phyloP scores from a whole-genome alignment of 106 monocot genomes.

The Alisma plantagoaquatica region DNA sequence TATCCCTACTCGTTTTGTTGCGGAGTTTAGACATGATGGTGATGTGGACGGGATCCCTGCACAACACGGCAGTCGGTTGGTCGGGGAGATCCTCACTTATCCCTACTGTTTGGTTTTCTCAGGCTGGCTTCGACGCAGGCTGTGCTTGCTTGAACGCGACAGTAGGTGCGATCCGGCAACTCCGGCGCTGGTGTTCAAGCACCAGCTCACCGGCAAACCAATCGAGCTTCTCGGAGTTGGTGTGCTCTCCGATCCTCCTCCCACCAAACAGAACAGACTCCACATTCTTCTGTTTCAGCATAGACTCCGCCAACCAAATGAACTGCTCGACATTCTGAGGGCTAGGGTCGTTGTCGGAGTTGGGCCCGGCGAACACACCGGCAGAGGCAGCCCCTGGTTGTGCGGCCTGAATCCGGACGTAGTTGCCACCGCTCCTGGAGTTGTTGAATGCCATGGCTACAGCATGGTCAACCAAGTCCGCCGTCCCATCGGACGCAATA shows the following conservation, averaged over 20 bases:
- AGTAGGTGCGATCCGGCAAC: not conserved
- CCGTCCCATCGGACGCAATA: conserved; percentile 19
- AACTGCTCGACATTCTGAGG: not conserved
- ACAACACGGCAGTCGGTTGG: too few relatives aligned
- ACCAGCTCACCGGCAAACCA: not conserved
- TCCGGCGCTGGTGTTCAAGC: not conserved
- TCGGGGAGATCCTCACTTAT: too few relatives aligned
- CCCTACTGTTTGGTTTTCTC: too few relatives aligned
- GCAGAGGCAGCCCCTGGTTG: not conserved
- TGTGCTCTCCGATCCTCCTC: conserved; percentile 21
- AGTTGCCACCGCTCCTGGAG: conserved; percentile 6
- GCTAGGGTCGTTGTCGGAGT: not conserved
- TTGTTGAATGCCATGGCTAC: conserved; percentile 39
- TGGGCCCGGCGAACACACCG: not conserved
- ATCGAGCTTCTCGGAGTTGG: conserved; percentile 29
- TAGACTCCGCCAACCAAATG: conserved; percentile 4
- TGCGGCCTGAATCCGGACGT: conserved; percentile 30
- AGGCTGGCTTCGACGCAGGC: too few relatives aligned
- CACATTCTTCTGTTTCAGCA: conserved; percentile 17
- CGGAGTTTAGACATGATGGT: too few relatives aligned
- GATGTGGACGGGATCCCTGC: too few relatives aligned
- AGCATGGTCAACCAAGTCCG: conserved; percentile 34
- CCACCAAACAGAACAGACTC: conserved; percentile 34
- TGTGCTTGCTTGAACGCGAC: too few relatives aligned
- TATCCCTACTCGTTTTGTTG: too few relatives aligned